A percentile compares a stretch with the other conserved stretches of the same genome.
Conservation (phyloP, 1,284 basidiomycete species). For the Cutaneotrichosporon sp. region DNA sequence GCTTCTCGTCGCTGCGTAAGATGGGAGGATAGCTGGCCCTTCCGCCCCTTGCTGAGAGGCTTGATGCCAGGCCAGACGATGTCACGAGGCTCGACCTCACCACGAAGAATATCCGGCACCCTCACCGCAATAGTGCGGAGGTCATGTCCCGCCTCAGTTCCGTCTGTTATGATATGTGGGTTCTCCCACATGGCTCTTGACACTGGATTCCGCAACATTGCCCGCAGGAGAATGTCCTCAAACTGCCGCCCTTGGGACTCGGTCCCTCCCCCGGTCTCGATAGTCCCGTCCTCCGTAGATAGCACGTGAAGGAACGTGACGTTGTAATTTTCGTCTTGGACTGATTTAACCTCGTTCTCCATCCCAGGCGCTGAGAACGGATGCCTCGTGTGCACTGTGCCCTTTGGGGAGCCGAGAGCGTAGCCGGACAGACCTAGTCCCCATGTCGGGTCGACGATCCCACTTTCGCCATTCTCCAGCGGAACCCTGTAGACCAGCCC, state of each 20-base stretch:
- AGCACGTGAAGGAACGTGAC: not conserved
- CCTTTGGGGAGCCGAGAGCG: too few species aligned
- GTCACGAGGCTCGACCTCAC: not conserved
- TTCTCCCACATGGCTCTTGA: conserved; percentile 18
- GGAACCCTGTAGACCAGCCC: conserved; percentile 3
- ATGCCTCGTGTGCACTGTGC: not conserved
- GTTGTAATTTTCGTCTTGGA: too few species aligned
- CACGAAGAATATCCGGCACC: not conserved
- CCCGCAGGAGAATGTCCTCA: conserved; percentile 10
- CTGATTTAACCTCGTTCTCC: too few species aligned
- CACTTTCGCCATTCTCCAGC: not conserved
- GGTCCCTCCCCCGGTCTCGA: not conserved
- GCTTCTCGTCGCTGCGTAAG: not conserved
- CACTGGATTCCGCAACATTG: conserved; percentile 19
- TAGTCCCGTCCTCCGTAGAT: too few species aligned
- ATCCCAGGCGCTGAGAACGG: not conserved
- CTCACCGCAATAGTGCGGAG: not conserved
- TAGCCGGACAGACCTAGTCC: too few species aligned
- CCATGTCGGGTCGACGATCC: not conserved
- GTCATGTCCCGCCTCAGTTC: not conserved
- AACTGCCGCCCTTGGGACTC: not conserved
- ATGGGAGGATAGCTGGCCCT: not conserved
- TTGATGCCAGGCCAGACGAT: not conserved
- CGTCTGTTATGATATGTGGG: conserved; percentile 13
- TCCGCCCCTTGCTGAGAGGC: not conserved